These are phyloP conservation scores for Westerdykella aurantiaca DNA, from an alignment of 2,329 filamentous ascomycete genomes.

Conservation along the genomic window DNA sequence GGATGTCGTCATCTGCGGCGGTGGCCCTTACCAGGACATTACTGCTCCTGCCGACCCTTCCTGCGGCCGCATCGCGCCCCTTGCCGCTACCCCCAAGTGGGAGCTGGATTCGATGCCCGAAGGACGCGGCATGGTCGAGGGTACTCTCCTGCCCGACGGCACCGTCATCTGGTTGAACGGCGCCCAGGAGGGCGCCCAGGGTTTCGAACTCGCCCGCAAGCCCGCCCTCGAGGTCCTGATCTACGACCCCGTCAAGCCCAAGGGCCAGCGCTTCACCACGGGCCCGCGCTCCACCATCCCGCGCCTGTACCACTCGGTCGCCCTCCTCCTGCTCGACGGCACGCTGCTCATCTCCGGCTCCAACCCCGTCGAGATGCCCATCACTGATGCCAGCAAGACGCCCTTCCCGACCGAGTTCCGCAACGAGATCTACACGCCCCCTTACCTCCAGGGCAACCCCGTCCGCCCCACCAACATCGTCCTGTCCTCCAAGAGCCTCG, in stretches of 20 bases:
- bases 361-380: slow-evolving; percentile 55
- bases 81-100: slow-evolving; percentile 47
- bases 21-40: slow-evolving; percentile 56
- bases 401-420: slow-evolving; percentile 56
- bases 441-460: slow-evolving; percentile 52
- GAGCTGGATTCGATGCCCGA: slow-evolving; percentile 55
- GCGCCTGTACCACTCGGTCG: slow-evolving; percentile 56
- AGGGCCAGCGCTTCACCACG: slow-evolving; percentile 48
- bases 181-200: slow-evolving; percentile 53
- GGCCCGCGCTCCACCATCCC: slow-evolving; percentile 42
- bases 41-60: slow-evolving; percentile 54
- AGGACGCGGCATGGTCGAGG: slow-evolving; percentile 57
- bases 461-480: slow-evolving; percentile 47
- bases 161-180: slow-evolving; percentile 60
- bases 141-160: slow-evolving; percentile 55
- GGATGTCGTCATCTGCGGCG: slow-evolving; percentile 54
- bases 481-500: slow-evolving; percentile 43
- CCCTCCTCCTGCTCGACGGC: slow-evolving; percentile 55
- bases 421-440: slow-evolving; percentile 57
- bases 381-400: slow-evolving; percentile 42
- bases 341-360: slow-evolving; percentile 56
- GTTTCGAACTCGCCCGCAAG: slow-evolving; percentile 52
- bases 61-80: slow-evolving; percentile 52
- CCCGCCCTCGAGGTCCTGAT: slow-evolving; percentile 54
- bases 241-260: slow-evolving; percentile 51